A percentile compares a stretch with the other conserved stretches of the same genome.
phyloP scores from a whole-genome alignment of 176 grass and related monocot species.

The Otatea glauca region DNA sequence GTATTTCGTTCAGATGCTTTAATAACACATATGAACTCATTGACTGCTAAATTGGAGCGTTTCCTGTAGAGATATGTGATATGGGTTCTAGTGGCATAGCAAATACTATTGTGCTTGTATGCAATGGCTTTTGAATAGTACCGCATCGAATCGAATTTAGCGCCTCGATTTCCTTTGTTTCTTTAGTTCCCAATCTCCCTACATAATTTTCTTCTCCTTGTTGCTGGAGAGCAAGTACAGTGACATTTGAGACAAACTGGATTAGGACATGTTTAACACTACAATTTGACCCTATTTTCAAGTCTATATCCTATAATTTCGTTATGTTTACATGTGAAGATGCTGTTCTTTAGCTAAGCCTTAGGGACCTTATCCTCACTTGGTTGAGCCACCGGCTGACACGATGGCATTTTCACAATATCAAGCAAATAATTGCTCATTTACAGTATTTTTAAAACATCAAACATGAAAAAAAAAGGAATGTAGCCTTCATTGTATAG shows the following conservation, averaged over 20 bases:
- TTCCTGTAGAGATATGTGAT: neutral
- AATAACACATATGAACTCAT: neutral
- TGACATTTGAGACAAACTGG: conserved; percentile 10
- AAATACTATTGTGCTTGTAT: neutral
- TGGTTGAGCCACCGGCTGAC: neutral
- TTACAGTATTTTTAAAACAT: neutral
- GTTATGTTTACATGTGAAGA: conserved; percentile 12
- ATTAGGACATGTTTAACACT: neutral
- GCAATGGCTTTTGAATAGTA: neutral
- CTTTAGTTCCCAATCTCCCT: neutral
- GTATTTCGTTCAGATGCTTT: neutral
- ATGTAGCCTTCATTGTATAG: neutral
- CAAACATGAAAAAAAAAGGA: neutral
- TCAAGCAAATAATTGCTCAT: conserved; percentile 2
- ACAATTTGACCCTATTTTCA: neutral
- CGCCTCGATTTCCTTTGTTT: neutral
- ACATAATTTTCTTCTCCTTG: neutral
- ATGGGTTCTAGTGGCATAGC: neutral
- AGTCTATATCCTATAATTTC: neutral
- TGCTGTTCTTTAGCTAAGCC: conserved; percentile 4
- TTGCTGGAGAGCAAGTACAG: neutral
- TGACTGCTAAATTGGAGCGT: neutral
- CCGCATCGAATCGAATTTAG: neutral
- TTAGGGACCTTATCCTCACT: neutral
- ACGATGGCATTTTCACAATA: neutral